These are phyloP conservation scores for Backusella parvicylindrica DNA, from an alignment of 192 early-diverging fungal genomes.

Conservation along the genomic window DNA sequence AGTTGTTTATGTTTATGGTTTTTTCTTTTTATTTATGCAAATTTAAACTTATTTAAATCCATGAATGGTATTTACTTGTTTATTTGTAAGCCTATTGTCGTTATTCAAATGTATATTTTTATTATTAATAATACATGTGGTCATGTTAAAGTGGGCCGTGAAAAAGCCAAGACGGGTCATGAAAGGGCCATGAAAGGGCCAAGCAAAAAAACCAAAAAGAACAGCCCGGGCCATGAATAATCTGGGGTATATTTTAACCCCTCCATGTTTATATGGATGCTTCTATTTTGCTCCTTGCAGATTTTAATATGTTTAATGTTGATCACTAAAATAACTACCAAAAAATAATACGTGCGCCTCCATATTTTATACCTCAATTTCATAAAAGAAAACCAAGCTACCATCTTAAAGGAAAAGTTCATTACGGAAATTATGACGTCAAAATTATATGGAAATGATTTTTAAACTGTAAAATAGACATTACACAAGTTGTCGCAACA, in stretches of 20 bases:
- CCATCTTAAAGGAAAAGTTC: background rate
- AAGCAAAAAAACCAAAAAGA: background rate
- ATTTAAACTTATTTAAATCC: background rate
- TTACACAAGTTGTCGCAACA: background rate
- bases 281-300: background rate
- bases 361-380: too few relatives aligned
- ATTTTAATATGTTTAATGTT: background rate
- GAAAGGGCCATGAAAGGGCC: background rate
- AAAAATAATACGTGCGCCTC: background rate
- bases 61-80: background rate
- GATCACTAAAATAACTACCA: background rate
- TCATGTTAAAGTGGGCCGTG: background rate
- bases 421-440: background rate
- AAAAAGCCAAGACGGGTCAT: constrained; percentile 7
- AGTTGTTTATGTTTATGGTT: background rate
- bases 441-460: background rate
- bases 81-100: background rate
- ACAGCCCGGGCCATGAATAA: constrained; percentile 16
- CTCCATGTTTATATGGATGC: background rate
- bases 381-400: background rate
- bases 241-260: constrained; percentile 5
- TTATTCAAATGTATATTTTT: background rate
- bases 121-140: background rate
- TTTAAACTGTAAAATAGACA: background rate
- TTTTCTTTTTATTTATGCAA: background rate